Percentiles rank a stretch among this genome's conserved stretches.
These are phyloP conservation scores for Trypanosoma platydactyli DNA, from an alignment of 208 protist species.

Conservation along the genomic window DNA sequence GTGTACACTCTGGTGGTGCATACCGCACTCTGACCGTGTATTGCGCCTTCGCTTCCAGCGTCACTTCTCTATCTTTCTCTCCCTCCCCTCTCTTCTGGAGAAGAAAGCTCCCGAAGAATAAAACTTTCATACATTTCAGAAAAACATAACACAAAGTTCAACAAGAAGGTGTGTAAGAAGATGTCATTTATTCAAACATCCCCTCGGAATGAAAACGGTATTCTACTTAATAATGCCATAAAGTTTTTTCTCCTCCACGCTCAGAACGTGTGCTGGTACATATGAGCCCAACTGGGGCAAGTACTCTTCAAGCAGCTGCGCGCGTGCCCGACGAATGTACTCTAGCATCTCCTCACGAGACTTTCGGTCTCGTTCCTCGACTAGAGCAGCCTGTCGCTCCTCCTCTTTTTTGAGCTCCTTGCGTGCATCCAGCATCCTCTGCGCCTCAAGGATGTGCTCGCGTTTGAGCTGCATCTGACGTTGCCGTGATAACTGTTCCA, in stretches of 20 bases:
- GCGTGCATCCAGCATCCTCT: slow-evolving; percentile 78
- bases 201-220: neutral
- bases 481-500: slow-evolving; percentile 73
- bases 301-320: slow-evolving; percentile 72
- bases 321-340: slow-evolving; percentile 83
- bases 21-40: too few species aligned
- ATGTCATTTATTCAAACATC: neutral
- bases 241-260: slow-evolving; percentile 54
- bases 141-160: too few species aligned
- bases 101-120: slow-evolving; percentile 1
- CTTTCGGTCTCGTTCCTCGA: slow-evolving; percentile 53
- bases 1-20: too few species aligned
- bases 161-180: too few species aligned
- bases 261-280: slow-evolving; percentile 59
- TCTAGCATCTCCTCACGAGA: slow-evolving; percentile 71
- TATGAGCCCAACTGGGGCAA: slow-evolving; percentile 68
- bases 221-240: slow-evolving; percentile 31
- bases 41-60: too few species aligned
- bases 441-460: slow-evolving; percentile 78
- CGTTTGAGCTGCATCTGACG: slow-evolving; percentile 67
- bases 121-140: neutral
- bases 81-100: too few species aligned
- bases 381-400: slow-evolving; percentile 49
- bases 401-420: slow-evolving; percentile 75
- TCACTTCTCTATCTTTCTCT: too few species aligned